Conservation (phyloP, 139 green algal genomes). For the Micractinium conductrix region DNA sequence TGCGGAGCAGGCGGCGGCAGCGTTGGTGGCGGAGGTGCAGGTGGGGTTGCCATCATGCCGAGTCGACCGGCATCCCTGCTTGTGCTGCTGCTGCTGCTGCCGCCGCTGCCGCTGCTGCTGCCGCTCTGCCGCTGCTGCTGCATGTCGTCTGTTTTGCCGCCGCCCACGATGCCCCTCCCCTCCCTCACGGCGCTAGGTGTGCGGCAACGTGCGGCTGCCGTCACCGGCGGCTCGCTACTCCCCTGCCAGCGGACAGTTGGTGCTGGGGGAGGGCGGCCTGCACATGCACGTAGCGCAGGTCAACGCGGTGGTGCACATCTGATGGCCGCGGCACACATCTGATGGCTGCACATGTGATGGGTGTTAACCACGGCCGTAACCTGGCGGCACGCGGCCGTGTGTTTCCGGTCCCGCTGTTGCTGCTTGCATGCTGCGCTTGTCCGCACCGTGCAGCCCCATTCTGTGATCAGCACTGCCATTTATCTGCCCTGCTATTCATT, state of each 20-base stretch:
- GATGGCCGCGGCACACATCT: background rate
- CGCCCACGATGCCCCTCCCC: background rate
- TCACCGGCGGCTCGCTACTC: slow-evolving; percentile 45
- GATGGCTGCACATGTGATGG: background rate
- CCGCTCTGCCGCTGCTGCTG: too few relatives aligned
- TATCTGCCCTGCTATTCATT: too few relatives aligned
- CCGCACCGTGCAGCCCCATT: too few relatives aligned
- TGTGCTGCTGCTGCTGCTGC: background rate
- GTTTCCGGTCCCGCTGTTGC: too few relatives aligned
- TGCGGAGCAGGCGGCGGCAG: too few relatives aligned
- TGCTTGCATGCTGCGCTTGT: too few relatives aligned
- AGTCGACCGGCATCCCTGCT: background rate
- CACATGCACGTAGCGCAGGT: slow-evolving; percentile 57
- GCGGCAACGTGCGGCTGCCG: slow-evolving; percentile 47
- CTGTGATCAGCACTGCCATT: too few relatives aligned
- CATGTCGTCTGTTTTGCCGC: background rate
- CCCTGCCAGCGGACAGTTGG: slow-evolving; percentile 7
- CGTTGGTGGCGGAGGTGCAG: too few relatives aligned
- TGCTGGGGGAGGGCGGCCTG: slow-evolving; percentile 53
- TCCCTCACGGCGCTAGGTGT: slow-evolving; percentile 32
- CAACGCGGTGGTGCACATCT: slow-evolving; percentile 58
- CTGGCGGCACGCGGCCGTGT: too few relatives aligned
- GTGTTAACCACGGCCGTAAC: too few relatives aligned
- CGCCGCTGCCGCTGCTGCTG: too few relatives aligned
- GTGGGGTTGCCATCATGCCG: background rate